These are phyloP conservation scores for Rhizophagus clarus DNA, from an alignment of 192 early-diverging fungal genomes.

Conservation along the genomic window DNA sequence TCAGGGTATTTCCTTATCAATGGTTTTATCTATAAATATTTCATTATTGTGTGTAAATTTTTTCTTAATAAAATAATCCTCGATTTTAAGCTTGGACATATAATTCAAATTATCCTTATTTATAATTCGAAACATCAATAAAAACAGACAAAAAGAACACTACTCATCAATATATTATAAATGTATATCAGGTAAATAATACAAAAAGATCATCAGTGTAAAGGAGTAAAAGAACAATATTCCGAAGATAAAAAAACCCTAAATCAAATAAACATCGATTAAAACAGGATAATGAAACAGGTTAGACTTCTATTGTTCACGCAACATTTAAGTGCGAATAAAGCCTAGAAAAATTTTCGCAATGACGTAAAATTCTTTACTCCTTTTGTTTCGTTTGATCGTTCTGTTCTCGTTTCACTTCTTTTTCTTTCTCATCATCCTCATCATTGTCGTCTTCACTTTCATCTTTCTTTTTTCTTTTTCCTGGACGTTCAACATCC, in stretches of 20 bases:
- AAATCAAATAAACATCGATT: not conserved
- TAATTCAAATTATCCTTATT: not conserved
- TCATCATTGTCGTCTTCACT: not conserved
- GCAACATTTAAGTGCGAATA: not conserved
- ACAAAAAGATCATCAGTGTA: not conserved
- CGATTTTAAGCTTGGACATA: not conserved
- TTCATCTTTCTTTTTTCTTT: not conserved
- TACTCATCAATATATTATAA: not conserved
- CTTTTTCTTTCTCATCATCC: not conserved
- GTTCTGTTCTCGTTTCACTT: not conserved
- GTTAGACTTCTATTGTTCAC: not conserved
- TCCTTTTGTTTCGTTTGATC: not conserved
- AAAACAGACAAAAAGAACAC: not conserved
- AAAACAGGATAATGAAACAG: not conserved
- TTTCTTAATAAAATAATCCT: not conserved
- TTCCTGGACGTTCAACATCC: constrained; percentile 22
- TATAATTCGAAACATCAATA: not conserved
- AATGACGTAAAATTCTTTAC: not conserved
- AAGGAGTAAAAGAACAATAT: not conserved
- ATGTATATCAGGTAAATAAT: not conserved
- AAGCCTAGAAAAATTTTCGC: not conserved
- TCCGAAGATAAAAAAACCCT: not conserved
- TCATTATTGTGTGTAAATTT: not conserved
- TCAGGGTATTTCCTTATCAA: too few relatives aligned
- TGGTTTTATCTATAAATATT: too few relatives aligned